Evolutionary conservation across 2,329 filamentous ascomycete species (phyloP).

Genomic region (Atkinsonella hypoxylon): DNA sequence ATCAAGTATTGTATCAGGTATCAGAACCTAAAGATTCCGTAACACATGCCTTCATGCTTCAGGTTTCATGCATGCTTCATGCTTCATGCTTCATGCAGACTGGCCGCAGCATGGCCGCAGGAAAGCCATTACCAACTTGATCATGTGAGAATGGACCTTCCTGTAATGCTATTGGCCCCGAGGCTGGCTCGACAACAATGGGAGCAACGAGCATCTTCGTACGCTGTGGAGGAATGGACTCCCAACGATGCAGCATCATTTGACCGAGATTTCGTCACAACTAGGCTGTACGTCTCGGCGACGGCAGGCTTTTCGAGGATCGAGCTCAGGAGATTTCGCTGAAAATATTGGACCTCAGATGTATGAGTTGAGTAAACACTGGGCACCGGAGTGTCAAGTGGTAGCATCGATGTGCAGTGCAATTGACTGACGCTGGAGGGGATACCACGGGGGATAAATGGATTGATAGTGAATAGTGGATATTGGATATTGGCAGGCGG

Average conservation of each 20-base stretch:
- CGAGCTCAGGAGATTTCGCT: neutral
- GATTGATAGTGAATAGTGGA: neutral
- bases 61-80: no score
- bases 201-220: neutral
- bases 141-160: neutral
- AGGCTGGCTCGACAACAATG: neutral
- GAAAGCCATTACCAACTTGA: neutral
- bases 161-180: neutral
- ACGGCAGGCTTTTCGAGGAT: neutral
- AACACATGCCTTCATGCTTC: no score
- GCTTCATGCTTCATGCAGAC: neutral
- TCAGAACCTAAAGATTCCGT: no score
- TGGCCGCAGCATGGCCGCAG: neutral
- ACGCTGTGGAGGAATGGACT: neutral
- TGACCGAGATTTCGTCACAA: neutral
- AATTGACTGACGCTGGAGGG: no score
- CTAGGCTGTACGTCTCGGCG: neutral
- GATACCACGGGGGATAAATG: no score
- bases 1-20: no score
- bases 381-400: neutral
- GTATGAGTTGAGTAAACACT: neutral
- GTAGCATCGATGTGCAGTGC: neutral
- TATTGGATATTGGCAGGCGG: no score
- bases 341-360: neutral
- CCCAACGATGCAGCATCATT: neutral